A percentile compares a stretch with the other conserved stretches of the same genome.
Conservation (phyloP, 441 rosid genomes). For the Daphne laureola region DNA sequence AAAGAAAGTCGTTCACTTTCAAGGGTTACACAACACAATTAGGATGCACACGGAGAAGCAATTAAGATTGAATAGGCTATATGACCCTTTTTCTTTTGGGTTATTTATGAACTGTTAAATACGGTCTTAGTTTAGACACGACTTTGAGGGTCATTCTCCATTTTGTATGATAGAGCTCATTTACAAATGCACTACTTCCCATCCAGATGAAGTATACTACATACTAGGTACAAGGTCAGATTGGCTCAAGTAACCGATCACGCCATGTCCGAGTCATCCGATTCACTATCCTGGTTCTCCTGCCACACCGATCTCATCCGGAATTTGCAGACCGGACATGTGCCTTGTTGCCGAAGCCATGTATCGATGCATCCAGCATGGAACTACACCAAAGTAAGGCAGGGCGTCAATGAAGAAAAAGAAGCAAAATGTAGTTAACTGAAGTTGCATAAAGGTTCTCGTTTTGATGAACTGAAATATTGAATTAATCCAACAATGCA, state of each 20-base stretch:
- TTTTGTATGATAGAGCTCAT: no score
- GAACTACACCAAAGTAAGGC: constrained; percentile 20
- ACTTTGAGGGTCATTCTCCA: no score
- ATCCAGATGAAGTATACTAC: background rate
- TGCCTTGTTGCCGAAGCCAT: constrained; percentile 26
- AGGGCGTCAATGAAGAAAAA: no score
- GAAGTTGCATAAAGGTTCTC: background rate
- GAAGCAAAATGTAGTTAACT: background rate
- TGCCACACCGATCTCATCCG: constrained; percentile 22
- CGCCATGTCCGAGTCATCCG: constrained; percentile 21
- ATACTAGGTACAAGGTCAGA: constrained; percentile 2
- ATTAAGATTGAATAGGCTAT: no score
- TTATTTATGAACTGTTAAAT: no score
- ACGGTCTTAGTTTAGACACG: no score
- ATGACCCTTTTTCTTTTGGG: no score
- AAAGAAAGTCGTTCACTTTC: no score
- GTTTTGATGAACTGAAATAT: background rate
- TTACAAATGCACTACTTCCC: background rate
- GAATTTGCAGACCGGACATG: constrained; percentile 26
- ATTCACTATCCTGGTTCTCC: constrained; percentile 23
- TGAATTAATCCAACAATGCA: no score
- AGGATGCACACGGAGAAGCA: no score
- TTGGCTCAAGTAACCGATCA: constrained; percentile 1
- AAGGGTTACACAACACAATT: no score
- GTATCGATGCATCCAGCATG: constrained; percentile 27